phyloP scores from a whole-genome alignment of 768 basidiomycete species.

The Xerocomellus chrysenteron region DNA sequence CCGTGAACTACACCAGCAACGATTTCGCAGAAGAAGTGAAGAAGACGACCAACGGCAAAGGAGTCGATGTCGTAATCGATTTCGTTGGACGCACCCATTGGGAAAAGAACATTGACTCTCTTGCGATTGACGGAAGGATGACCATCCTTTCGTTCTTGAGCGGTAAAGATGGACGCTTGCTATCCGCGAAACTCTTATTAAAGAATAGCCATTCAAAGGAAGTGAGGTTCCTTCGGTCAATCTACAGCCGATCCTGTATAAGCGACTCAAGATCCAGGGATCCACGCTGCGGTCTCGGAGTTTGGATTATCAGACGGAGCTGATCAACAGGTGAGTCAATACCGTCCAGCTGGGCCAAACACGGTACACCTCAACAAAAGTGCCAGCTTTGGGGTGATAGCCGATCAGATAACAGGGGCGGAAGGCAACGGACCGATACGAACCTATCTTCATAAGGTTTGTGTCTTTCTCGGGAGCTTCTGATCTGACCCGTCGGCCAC shows the following conservation, averaged over 20 bases:
- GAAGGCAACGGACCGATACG: constrained; percentile 60
- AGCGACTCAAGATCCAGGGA: constrained; percentile 85
- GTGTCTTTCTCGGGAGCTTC: constrained; percentile 18
- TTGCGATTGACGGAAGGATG: constrained; percentile 77
- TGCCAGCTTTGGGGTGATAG: constrained; percentile 54
- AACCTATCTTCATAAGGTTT: constrained; percentile 77
- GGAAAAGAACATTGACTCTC: constrained; percentile 64
- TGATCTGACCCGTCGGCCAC: constrained; percentile 12
- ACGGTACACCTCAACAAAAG: background rate
- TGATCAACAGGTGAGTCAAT: constrained; percentile 53
- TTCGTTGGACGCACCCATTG: constrained; percentile 78
- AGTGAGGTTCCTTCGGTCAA: constrained; percentile 49
- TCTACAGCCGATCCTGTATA: constrained; percentile 69
- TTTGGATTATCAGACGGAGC: constrained; percentile 70
- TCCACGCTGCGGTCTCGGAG: constrained; percentile 80
- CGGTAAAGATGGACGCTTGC: constrained; percentile 42
- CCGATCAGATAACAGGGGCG: constrained; percentile 57
- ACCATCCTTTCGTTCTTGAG: constrained; percentile 63
- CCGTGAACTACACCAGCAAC: constrained; percentile 80
- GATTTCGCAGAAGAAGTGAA: constrained; percentile 77
- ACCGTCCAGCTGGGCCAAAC: background rate
- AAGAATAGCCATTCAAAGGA: constrained; percentile 41
- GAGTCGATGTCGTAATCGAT: constrained; percentile 84
- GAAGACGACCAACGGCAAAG: constrained; percentile 62
- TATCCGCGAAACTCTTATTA: constrained; percentile 20